Evolutionary conservation across 1,284 basidiomycete species (phyloP), one percentile per base, ranked within the genome.

Genomic region (Sphaerobolus stellatus): DNA sequence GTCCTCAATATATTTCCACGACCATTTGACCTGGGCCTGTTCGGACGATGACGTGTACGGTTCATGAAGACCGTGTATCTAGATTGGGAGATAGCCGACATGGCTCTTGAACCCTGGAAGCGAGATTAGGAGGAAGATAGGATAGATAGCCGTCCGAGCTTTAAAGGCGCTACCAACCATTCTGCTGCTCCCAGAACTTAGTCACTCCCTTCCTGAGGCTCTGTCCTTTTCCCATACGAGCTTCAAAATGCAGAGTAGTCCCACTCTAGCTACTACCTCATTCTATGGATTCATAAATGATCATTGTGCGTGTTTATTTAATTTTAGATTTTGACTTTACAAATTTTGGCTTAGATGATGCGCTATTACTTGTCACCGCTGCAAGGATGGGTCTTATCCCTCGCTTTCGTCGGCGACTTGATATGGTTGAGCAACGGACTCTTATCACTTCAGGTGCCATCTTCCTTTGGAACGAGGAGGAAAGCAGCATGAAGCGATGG

Each of bases 401-500:
- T 30, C 82, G 88, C 52, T 87, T 92, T 59, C 87, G 85, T 18
- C 81, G 90, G 34, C 81, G 90, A 5, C 75, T 92, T 56, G 88
- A 89, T 65, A 88, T 91, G 62, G 78, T 83, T 24, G 89, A 92
- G 63, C 78, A 84, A 34, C 71, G 83, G 50, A 77, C 80, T 6
- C 84, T 88, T 77, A 88, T 92, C 67, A 78, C 79, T 59, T 87
- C 86, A 53, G 90, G 90, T n/a, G 81, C 86, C 9, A 82, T 92
- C 27, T 92, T 91, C 66, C 85, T 92, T 47, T 92, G 91, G 71
- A 84, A 81, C 62, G 89, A 91, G 65, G 82, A 87, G 60, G 88
- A 91, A 63, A 89, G 88, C 58, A 86, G 86, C 22, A 92, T 92
- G 68, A 91, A 89, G 67, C 78, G 90, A 20, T 92, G 90, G 90